Conservation (phyloP, 495 filamentous ascomycete species). For the Xylaria nigripes region DNA sequence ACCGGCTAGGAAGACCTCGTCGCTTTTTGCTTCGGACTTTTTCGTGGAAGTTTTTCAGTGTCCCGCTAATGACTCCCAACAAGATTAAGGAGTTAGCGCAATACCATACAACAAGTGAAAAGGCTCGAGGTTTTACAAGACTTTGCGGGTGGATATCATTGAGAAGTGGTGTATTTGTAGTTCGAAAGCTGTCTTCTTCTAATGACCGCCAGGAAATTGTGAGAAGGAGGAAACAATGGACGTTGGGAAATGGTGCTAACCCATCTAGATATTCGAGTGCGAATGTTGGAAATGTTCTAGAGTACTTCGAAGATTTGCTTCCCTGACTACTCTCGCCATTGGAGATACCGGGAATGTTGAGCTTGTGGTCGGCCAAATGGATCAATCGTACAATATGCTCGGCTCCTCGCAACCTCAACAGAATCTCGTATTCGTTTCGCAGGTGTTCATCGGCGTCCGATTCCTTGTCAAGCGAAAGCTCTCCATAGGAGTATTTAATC, state of each 20-base stretch:
- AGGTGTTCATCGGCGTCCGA: not conserved
- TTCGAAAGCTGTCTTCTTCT: too few relatives aligned
- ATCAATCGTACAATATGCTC: slow-evolving; percentile 1
- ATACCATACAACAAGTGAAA: not conserved
- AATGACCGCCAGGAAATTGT: too few relatives aligned
- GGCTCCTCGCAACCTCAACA: not conserved
- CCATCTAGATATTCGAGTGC: not conserved
- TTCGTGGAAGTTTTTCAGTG: not conserved
- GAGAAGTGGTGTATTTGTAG: too few relatives aligned
- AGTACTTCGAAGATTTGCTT: not conserved
- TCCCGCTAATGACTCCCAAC: not conserved
- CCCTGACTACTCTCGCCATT: not conserved
- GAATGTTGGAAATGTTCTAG: not conserved
- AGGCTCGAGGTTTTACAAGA: not conserved
- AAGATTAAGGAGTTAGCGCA: not conserved
- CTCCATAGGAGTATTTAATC: slow-evolving; percentile 4
- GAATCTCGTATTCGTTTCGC: not conserved
- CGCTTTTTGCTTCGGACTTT: not conserved
- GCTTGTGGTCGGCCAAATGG: not conserved
- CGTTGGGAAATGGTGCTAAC: not conserved
- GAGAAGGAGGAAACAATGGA: not conserved
- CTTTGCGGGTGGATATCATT: too few relatives aligned
- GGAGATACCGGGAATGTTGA: not conserved
- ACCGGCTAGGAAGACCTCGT: not conserved
- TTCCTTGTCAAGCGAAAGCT: not conserved